Conservation (phyloP, 78 protist genomes). For the Cyanophora paradoxa region DNA sequence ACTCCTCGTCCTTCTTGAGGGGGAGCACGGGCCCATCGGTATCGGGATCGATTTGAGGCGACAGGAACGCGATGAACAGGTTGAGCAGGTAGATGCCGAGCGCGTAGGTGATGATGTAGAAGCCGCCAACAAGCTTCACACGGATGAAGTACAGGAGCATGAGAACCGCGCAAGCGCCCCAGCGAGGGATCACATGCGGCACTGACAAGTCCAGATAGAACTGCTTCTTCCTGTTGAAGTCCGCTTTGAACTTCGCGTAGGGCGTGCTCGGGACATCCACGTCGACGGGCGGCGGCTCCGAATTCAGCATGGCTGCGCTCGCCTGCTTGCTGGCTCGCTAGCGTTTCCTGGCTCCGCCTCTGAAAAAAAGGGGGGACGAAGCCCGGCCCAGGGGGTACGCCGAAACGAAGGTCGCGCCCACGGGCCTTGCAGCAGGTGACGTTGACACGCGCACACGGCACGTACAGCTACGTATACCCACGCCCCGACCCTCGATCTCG, state of each 20-base stretch:
- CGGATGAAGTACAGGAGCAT: constrained; percentile 5
- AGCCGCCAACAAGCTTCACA: constrained; percentile 36
- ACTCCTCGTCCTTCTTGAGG: constrained; percentile 71
- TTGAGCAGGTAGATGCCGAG: constrained; percentile 85
- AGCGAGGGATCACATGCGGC: constrained; percentile 6
- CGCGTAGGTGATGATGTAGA: constrained; percentile 80
- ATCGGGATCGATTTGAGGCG: constrained; percentile 83
- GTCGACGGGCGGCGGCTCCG: no score
- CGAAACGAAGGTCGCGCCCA: no score
- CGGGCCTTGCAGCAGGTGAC: no score
- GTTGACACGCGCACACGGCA: no score
- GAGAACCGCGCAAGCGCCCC: neutral
- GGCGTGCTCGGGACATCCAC: no score
- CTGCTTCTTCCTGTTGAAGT: neutral
- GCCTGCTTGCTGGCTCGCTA: no score
- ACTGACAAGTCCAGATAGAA: neutral
- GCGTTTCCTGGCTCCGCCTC: no score
- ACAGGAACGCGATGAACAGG: constrained; percentile 67
- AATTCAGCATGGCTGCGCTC: no score
- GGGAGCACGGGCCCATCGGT: constrained; percentile 55
- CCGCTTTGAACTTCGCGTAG: neutral
- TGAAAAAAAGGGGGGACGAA: no score
- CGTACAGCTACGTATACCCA: no score
- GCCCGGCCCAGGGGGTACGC: no score
- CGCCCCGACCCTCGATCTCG: no score